Base-by-base conservation (phyloP, 331 rosid species). In the Acacia concinna region DNA sequence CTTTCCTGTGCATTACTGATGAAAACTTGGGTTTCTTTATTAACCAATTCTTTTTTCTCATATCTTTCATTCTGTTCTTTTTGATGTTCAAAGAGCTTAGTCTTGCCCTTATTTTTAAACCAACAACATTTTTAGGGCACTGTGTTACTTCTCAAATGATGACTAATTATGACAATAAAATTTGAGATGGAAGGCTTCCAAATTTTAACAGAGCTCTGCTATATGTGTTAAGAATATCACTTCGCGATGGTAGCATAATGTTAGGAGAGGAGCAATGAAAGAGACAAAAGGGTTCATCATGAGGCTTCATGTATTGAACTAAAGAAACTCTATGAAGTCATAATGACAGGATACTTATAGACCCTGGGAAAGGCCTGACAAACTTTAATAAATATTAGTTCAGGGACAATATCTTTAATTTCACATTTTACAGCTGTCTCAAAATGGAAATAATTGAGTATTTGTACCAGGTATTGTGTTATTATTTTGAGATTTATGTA, bases 401-500 rank as follows among this genome's bases (percentile, higher is more conserved):
- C 51, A 67, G 51, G 68, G 64, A 43, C 80, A 54, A 64, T 9
- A 38, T 67, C 32, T 75, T 34, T 27, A 75, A 67, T 81, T 15
- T 73, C 35, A 31, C 21, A 31, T 75, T 11, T 65, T 57, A 40
- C 30, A 31, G 57, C 70, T 68, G 44, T 57, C 71, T 31, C 31
- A 32, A 56, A 68, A 68, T 56, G 25, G 66, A 75, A n/a, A n/a
- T n/a, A n/a, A 32, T 25, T 75, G 15, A 25, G 5, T 40, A 57
- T 57, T 71, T 8, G 56, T 47, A 47, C 49, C 34, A 47, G 78
- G 40, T 62, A 70, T 60, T 68, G 56, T 70, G 68, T n/a, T n/a
- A 69, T 60, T 76, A 21, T 57, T 18, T 31, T 69, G 74, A 69
- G 81, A 31, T 63, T 81, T 54, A 70, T 30, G 74, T 31, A 47